Percentiles rank a stretch among this genome's conserved stretches.
Evolutionary conservation across 352 stramenopile genomes (phyloP).

Genomic region (Phytophthora megakarya): DNA sequence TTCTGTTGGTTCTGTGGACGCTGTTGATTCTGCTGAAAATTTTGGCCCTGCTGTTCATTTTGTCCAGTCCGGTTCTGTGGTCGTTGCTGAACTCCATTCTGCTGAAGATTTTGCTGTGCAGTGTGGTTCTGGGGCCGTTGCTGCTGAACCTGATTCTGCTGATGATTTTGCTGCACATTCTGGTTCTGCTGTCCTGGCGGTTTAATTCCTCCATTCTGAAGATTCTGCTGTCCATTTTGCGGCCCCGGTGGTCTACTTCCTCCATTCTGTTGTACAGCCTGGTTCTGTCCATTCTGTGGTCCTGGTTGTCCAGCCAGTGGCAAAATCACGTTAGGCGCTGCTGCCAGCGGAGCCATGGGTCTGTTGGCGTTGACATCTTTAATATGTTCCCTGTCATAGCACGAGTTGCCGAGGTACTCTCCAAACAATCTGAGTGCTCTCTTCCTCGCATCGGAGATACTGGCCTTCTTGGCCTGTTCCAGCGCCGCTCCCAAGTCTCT

Average conservation of each 20-base stretch:
- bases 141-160: constrained; percentile 18
- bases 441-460: constrained; percentile 86
- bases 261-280: background rate
- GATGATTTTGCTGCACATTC: too few relatives aligned
- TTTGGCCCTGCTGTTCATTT: too few relatives aligned
- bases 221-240: constrained; percentile 10
- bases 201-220: too few relatives aligned
- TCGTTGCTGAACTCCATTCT: too few relatives aligned
- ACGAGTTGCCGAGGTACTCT: constrained; percentile 88
- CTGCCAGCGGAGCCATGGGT: constrained; percentile 26
- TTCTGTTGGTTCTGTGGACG: constrained; percentile 16
- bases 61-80: too few relatives aligned
- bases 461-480: constrained; percentile 88
- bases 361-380: constrained; percentile 73
- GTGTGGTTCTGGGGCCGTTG: constrained; percentile 13
- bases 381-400: constrained; percentile 88
- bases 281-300: constrained; percentile 15
- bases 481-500: constrained; percentile 72
- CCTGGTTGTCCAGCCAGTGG: too few relatives aligned
- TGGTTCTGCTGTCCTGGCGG: constrained; percentile 3
- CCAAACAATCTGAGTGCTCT: constrained; percentile 81
- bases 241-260: constrained; percentile 4
- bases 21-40: too few relatives aligned
- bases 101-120: too few relatives aligned
- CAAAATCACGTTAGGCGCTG: constrained; percentile 29